These are phyloP conservation scores for Rosa hybrid DNA, from an alignment of 331 rosid genomes.

Conservation along the genomic window DNA sequence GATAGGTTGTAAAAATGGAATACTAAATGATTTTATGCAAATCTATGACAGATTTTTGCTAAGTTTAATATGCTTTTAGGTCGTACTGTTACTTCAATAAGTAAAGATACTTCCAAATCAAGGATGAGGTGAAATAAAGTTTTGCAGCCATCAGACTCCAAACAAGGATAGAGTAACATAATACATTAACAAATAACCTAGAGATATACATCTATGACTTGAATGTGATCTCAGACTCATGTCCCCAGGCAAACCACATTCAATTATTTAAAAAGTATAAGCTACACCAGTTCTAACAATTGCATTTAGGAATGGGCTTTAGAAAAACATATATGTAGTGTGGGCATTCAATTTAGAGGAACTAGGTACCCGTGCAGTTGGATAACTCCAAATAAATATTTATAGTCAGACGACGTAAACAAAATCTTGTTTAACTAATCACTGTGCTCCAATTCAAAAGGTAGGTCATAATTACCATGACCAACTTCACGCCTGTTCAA, in stretches of 20 bases:
- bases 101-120: not conserved
- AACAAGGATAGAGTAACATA: not conserved
- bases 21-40: not conserved
- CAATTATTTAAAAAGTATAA: not conserved
- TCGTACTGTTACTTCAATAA: not conserved
- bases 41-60: not conserved
- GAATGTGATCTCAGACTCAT: not conserved
- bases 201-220: not conserved
- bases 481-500: slow-evolving; percentile 98
- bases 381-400: not conserved
- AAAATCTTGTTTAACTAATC: not conserved
- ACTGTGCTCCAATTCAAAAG: not conserved
- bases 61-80: not conserved
- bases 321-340: not conserved
- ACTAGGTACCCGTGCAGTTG: not conserved
- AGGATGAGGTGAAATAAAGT: not conserved
- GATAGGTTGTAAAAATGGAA: not conserved
- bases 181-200: not conserved
- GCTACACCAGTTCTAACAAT: not conserved
- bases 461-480: slow-evolving; percentile 62
- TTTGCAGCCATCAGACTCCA: not conserved
- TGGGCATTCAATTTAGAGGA: not conserved
- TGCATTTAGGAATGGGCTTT: not conserved
- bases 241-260: not conserved
- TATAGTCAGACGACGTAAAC: not conserved